These are phyloP conservation scores for Penicillium expansum DNA, from an alignment of 2,329 filamentous ascomycete genomes.

Conservation along the genomic window DNA sequence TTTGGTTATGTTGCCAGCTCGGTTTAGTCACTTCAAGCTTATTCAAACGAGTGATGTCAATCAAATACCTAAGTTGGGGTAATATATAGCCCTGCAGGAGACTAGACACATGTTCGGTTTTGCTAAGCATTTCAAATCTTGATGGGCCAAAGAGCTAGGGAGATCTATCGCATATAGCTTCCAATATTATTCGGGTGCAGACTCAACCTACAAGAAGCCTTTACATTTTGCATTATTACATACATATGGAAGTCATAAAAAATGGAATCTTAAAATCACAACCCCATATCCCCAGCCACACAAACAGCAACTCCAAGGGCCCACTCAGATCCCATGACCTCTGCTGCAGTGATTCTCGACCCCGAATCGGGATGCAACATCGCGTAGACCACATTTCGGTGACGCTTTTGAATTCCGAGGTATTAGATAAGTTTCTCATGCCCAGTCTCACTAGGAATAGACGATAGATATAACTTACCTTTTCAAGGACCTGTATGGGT, in stretches of 20 bases:
- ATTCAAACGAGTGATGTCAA: too few species aligned
- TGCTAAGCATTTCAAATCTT: not conserved
- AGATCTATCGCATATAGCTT: not conserved
- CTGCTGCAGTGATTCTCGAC: conserved; percentile 3
- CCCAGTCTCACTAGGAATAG: not conserved
- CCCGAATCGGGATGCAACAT: conserved; percentile 5
- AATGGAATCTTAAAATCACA: too few species aligned
- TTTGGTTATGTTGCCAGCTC: too few species aligned
- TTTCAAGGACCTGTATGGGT: conserved; percentile 1
- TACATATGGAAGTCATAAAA: too few species aligned
- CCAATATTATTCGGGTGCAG: too few species aligned
- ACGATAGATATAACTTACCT: not conserved
- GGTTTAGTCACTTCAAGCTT: too few species aligned
- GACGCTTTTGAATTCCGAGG: not conserved
- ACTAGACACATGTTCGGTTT: not conserved
- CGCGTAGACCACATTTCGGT: conserved; percentile 7
- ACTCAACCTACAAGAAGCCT: too few species aligned
- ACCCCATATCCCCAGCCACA: conserved; percentile 3
- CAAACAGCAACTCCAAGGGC: not conserved
- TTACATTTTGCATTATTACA: too few species aligned
- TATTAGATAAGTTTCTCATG: not conserved
- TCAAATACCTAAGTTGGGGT: too few species aligned
- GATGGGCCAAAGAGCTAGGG: not conserved
- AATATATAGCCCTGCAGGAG: too few species aligned
- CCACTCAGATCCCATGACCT: conserved; percentile 7